These are phyloP conservation scores for Anisodus acutangulus DNA, from an alignment of 257 asterid species.

Conservation along the genomic window DNA sequence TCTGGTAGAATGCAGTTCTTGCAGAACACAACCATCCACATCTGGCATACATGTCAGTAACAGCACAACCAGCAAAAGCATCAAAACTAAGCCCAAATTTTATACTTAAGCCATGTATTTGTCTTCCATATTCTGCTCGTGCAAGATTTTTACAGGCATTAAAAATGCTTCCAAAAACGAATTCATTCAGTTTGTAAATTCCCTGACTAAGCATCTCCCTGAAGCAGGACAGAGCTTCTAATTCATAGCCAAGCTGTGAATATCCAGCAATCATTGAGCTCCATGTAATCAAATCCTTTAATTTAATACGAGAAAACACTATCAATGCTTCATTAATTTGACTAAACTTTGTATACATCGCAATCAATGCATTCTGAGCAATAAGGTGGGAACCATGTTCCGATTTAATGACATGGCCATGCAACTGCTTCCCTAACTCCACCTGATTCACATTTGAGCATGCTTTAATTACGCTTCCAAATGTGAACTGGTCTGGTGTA, in stretches of 20 bases:
- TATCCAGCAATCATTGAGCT: slow-evolving; percentile 80
- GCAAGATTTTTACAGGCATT: slow-evolving; percentile 64
- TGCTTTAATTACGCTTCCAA: slow-evolving; percentile 69
- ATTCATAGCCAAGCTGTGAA: slow-evolving; percentile 72
- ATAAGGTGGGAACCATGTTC: slow-evolving; percentile 60
- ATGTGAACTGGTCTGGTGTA: slow-evolving; percentile 67
- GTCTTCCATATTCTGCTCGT: slow-evolving; percentile 60
- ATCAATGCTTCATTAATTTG: slow-evolving; percentile 46
- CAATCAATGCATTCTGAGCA: slow-evolving; percentile 72
- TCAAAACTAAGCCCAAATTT: slow-evolving; percentile 59
- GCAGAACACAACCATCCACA: slow-evolving; percentile 62
- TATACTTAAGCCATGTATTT: slow-evolving; percentile 63
- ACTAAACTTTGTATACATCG: slow-evolving; percentile 67
- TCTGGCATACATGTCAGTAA: slow-evolving; percentile 82
- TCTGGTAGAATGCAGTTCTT: slow-evolving; percentile 56
- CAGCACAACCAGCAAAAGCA: slow-evolving; percentile 66
- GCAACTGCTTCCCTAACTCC: slow-evolving; percentile 61
- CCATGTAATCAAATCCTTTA: slow-evolving; percentile 78
- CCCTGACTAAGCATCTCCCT: slow-evolving; percentile 60
- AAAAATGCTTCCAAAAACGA: slow-evolving; percentile 66
- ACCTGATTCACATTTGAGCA: slow-evolving; percentile 49
- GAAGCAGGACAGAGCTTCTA: slow-evolving; percentile 58
- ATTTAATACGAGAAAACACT: slow-evolving; percentile 51
- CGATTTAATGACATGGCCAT: slow-evolving; percentile 62
- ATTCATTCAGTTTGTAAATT: slow-evolving; percentile 59